A percentile compares a stretch with the other conserved stretches of the same genome.
These are phyloP conservation scores for Protostelium mycophagum DNA, from an alignment of 78 protist species.

Conservation along the genomic window DNA sequence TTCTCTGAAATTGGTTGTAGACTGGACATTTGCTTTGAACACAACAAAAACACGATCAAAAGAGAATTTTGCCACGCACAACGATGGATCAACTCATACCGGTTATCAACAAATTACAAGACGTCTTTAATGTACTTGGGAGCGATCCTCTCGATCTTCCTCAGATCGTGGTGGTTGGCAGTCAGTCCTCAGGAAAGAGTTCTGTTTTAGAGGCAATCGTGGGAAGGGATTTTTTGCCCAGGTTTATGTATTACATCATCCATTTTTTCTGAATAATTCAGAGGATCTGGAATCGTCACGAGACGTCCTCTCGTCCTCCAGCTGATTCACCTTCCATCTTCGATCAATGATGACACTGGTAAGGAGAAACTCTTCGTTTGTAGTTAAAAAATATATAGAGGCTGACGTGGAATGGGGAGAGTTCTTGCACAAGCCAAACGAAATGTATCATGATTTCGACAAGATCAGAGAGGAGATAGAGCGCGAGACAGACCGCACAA, in stretches of 20 bases:
- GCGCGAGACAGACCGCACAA: conserved; percentile 79
- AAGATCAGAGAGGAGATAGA: conserved; percentile 80
- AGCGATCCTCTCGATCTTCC: conserved; percentile 85
- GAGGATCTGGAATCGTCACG: conserved; percentile 95
- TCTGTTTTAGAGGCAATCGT: conserved; percentile 93
- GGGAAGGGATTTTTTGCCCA: conserved; percentile 80
- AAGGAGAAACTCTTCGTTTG: background rate
- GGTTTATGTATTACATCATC: background rate
- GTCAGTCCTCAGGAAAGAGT: conserved; percentile 92
- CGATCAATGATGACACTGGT: conserved; percentile 36
- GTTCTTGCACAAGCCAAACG: conserved; percentile 82
- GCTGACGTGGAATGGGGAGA: conserved; percentile 74
- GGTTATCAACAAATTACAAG: conserved; percentile 81
- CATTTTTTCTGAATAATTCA: conserved; percentile 36
- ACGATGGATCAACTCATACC: conserved; percentile 80
- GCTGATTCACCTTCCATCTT: conserved; percentile 68
- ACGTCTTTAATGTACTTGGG: conserved; percentile 67
- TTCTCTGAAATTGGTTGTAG: no score
- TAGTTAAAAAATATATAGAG: background rate
- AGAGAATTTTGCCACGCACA: no score
- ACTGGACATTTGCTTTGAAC: no score
- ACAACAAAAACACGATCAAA: no score
- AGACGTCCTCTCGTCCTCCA: conserved; percentile 96
- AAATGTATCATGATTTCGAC: conserved; percentile 75
- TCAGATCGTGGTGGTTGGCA: conserved; percentile 97